Evolutionary conservation across 108 stramenopile species (phyloP), one percentile per base, ranked within the genome.

Genomic region (Aurantiochytrium sp.): DNA sequence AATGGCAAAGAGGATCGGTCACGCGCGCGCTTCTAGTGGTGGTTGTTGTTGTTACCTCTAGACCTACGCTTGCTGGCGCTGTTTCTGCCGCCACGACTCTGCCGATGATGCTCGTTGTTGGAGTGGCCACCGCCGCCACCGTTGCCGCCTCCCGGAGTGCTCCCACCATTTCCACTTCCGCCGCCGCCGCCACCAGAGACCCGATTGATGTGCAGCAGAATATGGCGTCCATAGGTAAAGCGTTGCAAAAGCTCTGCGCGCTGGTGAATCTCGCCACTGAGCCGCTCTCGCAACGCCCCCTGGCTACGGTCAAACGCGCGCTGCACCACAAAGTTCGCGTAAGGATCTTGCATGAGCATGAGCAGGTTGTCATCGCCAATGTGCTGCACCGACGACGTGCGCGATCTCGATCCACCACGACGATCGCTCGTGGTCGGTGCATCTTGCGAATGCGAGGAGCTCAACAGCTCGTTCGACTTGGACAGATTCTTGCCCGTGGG

Each of bases 261-360:
- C n/a, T 53, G n/a, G 25, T 83, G 45, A 53, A 83, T 83, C 23
- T 83, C 76, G 76, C 49, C 51, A 16, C 45, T 53, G 1, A 83
- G 76, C 12, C 51, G 76, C 76, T 83, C 14, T 12, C 76, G 45
- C n/a, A 83, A 23, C 1, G 23, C n/a, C 8, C 76, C 76, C 12
- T 12, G 49, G 49, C 76, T 83, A 6, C 12, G 49, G 28, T 83
- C 76, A 83, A 83, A 83, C 8, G 76, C 76, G 25, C 76, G 45
- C 76, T 83, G 76, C 25, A 83, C 76, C 45, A 83, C 76, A 83
- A 83, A 83, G 23, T 83, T 83, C 16, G 76, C 76, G 4, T 83
- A 83, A 12, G 76, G 76, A 35, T 83, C 76, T 2, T 47, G 51
- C 76, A 83, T 83, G 51, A 83, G 76, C 49, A 83, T 47, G 49